Evolutionary conservation across 495 filamentous ascomycete genomes (phyloP).

Genomic region (Elaphomyces granulatus): DNA sequence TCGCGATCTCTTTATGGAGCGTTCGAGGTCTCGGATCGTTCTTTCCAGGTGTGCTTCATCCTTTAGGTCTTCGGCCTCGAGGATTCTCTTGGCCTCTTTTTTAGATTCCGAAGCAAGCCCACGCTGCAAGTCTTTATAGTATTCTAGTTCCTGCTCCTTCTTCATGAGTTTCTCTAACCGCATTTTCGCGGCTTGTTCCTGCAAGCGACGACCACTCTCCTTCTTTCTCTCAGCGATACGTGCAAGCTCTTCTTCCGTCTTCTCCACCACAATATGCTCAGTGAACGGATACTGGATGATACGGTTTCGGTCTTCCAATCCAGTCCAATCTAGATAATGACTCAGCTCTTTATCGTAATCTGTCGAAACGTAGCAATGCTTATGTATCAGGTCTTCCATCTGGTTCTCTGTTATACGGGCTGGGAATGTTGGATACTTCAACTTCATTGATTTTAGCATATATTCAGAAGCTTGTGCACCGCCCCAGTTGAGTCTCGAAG

Average conservation of each 20-base stretch:
- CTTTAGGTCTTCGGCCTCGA: conserved; percentile 84
- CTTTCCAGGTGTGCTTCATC: conserved; percentile 73
- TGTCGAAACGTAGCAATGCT: conserved; percentile 80
- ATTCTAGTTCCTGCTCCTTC: conserved; percentile 91
- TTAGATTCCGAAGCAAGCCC: conserved; percentile 58
- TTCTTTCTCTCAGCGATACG: conserved; percentile 80
- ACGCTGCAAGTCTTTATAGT: conserved; percentile 68
- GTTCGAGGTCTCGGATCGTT: conserved; percentile 74
- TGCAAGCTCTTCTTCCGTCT: conserved; percentile 83
- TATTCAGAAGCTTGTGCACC: conserved; percentile 82
- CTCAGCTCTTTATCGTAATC: conserved; percentile 67
- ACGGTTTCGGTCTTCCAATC: conserved; percentile 73
- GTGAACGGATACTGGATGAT: conserved; percentile 88
- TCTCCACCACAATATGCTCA: conserved; percentile 75
- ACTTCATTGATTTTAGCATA: conserved; percentile 67
- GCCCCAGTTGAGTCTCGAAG: conserved; percentile 88
- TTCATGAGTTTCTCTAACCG: conserved; percentile 83
- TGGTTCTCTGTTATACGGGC: conserved; percentile 73
- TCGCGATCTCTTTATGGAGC: conserved; percentile 68
- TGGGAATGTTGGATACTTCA: conserved; percentile 89
- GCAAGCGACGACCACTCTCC: conserved; percentile 77
- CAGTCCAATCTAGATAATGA: conserved; percentile 69
- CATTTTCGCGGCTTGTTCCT: conserved; percentile 96
- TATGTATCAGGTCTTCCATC: conserved; percentile 68
- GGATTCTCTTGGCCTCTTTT: conserved; percentile 70